These are phyloP conservation scores for Amanita pallidorosea DNA, from an alignment of 768 basidiomycete genomes.

Conservation along the genomic window DNA sequence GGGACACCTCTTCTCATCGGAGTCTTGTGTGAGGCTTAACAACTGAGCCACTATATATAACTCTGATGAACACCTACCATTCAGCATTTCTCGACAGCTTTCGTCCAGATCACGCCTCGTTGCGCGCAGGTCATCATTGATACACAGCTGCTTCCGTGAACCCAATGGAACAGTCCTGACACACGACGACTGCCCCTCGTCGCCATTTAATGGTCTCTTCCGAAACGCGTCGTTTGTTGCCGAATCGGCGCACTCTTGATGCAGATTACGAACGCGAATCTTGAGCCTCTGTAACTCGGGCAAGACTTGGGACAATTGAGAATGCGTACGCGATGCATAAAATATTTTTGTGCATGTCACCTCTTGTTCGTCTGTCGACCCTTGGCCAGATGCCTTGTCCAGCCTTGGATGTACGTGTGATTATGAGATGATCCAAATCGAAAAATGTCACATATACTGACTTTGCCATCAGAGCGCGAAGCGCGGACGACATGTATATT, in stretches of 20 bases:
- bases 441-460: slow-evolving; percentile 18
- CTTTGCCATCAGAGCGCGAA: slow-evolving; percentile 75
- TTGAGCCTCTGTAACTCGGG: slow-evolving; percentile 74
- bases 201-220: slow-evolving; percentile 14
- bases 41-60: not conserved
- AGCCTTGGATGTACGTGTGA: slow-evolving; percentile 15
- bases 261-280: slow-evolving; percentile 18
- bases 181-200: slow-evolving; percentile 17
- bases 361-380: slow-evolving; percentile 24
- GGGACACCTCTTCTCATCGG: slow-evolving; percentile 60
- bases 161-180: slow-evolving; percentile 75
- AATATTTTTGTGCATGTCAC: slow-evolving; percentile 74
- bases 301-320: slow-evolving; percentile 85
- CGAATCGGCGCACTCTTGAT: slow-evolving; percentile 9
- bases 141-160: slow-evolving; percentile 85
- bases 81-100: slow-evolving; percentile 71
- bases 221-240: slow-evolving; percentile 8
- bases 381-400: slow-evolving; percentile 19
- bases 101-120: slow-evolving; percentile 73
- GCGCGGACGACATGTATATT: slow-evolving; percentile 62
- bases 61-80: slow-evolving; percentile 31
- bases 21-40: slow-evolving; percentile 27
- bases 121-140: slow-evolving; percentile 68
- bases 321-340: slow-evolving; percentile 93
- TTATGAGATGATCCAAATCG: not conserved